Evolutionary conservation across 2,329 filamentous ascomycete genomes (phyloP).

Genomic region (Epichloe brachyelytri): DNA sequence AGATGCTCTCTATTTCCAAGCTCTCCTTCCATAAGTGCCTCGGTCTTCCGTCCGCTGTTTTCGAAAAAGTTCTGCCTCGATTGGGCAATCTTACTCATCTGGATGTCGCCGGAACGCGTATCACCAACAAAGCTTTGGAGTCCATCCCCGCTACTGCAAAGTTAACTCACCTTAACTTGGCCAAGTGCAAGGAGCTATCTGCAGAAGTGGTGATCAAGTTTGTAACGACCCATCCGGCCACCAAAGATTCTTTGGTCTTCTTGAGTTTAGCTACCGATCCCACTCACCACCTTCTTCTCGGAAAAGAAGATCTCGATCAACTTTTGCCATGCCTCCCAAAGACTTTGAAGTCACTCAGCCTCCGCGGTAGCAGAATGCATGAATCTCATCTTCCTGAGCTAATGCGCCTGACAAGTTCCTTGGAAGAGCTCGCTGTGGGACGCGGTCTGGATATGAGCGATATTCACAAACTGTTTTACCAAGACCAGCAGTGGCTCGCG

Average conservation of each 20-base stretch:
- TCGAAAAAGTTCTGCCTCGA: conserved; percentile 59
- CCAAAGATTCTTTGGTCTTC: conserved; percentile 49
- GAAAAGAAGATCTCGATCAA: conserved; percentile 48
- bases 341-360: conserved; percentile 58
- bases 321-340: conserved; percentile 54
- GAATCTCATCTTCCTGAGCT: conserved; percentile 50
- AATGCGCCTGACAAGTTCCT: conserved; percentile 48
- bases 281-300: conserved; percentile 58
- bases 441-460: conserved; percentile 53
- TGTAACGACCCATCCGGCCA: conserved; percentile 56
- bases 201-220: conserved; percentile 58
- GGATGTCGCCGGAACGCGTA: conserved; percentile 65
- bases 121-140: conserved; percentile 57
- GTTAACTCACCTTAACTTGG: conserved; percentile 66
- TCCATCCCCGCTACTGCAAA: conserved; percentile 58
- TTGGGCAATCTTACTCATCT: conserved; percentile 59
- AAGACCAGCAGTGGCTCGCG: conserved; percentile 30
- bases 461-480: conserved; percentile 51
- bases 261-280: conserved; percentile 63
- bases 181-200: conserved; percentile 59
- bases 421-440: conserved; percentile 66
- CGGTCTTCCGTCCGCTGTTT: conserved; percentile 52
- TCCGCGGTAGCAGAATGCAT: conserved; percentile 63
- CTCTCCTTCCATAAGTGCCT: conserved; percentile 70
- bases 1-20: conserved; percentile 46